Evolutionary conservation across 1,284 basidiomycete genomes (phyloP).

Genomic region (Trichosporon faecale): DNA sequence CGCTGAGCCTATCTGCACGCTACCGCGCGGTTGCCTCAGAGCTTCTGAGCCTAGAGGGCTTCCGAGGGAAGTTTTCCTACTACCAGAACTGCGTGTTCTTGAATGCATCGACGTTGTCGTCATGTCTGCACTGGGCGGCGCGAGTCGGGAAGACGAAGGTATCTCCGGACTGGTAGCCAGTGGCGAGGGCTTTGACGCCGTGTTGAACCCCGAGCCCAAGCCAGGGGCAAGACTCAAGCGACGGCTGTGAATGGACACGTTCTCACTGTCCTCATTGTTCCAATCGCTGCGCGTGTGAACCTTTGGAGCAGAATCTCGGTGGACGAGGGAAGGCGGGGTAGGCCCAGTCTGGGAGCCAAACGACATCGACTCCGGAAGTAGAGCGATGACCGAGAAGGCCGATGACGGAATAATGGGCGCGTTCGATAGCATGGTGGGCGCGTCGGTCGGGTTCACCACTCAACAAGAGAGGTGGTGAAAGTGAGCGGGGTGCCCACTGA

Average conservation of each 20-base stretch:
- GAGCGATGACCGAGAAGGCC: conserved; percentile 34
- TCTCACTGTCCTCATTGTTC: conserved; percentile 14
- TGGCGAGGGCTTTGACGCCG: not conserved
- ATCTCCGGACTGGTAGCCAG: not conserved
- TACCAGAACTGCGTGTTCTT: not conserved
- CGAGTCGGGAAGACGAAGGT: conserved; percentile 10
- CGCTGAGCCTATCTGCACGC: not conserved
- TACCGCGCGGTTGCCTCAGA: not conserved
- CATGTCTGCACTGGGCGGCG: not conserved
- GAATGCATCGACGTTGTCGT: not conserved
- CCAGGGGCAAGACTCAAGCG: conserved; percentile 42
- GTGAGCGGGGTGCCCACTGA: not conserved
- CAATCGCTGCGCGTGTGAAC: conserved; percentile 11
- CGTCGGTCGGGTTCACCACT: not conserved
- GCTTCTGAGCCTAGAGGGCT: not conserved
- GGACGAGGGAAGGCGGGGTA: not conserved
- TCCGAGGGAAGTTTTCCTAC: not conserved
- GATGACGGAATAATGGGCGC: conserved; percentile 13
- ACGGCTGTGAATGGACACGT: conserved; percentile 27
- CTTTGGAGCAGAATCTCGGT: not conserved
- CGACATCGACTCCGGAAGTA: conserved; percentile 34
- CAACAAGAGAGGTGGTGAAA: not conserved
- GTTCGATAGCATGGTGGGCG: not conserved
- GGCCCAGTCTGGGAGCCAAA: not conserved
- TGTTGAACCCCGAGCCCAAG: conserved; percentile 33